Conservation (phyloP, 1,284 basidiomycete genomes). For the Neolentinus lepideus region DNA sequence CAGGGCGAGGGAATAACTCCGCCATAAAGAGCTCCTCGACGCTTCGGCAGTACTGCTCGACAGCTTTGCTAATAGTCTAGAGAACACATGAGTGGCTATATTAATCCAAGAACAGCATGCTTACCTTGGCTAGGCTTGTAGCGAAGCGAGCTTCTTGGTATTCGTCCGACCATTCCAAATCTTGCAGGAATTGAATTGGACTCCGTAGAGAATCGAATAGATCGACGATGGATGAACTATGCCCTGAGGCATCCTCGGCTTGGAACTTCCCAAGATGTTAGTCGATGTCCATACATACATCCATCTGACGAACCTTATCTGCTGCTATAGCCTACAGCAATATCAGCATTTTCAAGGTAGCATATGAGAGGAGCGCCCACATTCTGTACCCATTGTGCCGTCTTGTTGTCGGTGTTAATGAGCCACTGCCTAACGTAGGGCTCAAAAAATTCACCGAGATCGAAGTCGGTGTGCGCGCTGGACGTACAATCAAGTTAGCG, state of each 20-base stretch:
- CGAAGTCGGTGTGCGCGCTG: slow-evolving; percentile 56
- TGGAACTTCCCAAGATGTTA: slow-evolving; percentile 55
- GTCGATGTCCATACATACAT: slow-evolving; percentile 6
- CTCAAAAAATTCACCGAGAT: slow-evolving; percentile 76
- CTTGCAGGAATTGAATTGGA: slow-evolving; percentile 83
- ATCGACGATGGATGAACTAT: slow-evolving; percentile 95
- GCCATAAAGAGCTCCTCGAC: slow-evolving; percentile 88
- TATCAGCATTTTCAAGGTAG: background rate
- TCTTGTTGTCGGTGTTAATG: slow-evolving; percentile 84
- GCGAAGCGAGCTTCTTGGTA: slow-evolving; percentile 89
- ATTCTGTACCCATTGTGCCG: slow-evolving; percentile 89
- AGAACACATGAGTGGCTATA: slow-evolving; percentile 1
- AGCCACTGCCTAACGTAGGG: slow-evolving; percentile 90
- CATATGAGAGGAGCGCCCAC: slow-evolving; percentile 38
- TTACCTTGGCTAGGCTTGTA: slow-evolving; percentile 79
- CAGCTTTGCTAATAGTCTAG: slow-evolving; percentile 85
- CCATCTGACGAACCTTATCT: slow-evolving; percentile 60
- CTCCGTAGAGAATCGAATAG: slow-evolving; percentile 92
- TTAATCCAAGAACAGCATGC: background rate
- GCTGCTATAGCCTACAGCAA: slow-evolving; percentile 67
- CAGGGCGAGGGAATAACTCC: slow-evolving; percentile 88
- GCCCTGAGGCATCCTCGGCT: slow-evolving; percentile 76
- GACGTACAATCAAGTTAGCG: background rate
- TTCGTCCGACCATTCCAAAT: slow-evolving; percentile 88
- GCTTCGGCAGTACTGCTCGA: slow-evolving; percentile 87